These are phyloP conservation scores for Luvunga scandens DNA, from an alignment of 345 rosid genomes.

Conservation along the genomic window DNA sequence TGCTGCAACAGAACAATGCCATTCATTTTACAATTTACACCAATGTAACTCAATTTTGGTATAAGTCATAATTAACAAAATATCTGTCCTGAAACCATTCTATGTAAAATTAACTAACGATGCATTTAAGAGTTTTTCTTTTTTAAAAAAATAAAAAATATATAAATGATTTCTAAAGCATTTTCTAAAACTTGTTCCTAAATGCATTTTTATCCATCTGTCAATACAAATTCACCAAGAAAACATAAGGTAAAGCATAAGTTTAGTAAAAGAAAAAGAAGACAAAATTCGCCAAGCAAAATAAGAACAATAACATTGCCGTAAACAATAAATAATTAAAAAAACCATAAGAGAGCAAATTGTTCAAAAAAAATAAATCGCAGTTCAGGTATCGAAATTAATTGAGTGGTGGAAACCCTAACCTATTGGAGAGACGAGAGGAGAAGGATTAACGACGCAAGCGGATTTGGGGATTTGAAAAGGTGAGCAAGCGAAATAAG, in stretches of 20 bases:
- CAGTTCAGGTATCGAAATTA: not conserved
- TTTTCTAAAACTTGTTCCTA: not conserved
- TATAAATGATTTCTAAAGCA: no score
- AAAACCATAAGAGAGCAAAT: not conserved
- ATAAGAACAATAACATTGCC: not conserved
- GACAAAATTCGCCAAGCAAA: not conserved
- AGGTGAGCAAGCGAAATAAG: conserved; percentile 64
- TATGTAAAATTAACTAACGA: not conserved
- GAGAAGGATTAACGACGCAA: conserved; percentile 20
- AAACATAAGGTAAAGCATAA: not conserved
- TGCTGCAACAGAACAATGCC: conserved; percentile 22
- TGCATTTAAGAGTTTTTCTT: not conserved
- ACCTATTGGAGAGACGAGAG: conserved; percentile 35
- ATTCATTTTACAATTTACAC: not conserved
- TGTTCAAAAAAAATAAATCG: not conserved
- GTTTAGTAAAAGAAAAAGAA: not conserved
- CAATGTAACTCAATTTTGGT: not conserved
- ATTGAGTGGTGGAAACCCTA: conserved; percentile 17
- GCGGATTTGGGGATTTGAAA: conserved; percentile 51
- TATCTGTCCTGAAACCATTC: not conserved
- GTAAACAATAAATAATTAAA: not conserved
- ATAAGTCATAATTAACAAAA: not conserved
- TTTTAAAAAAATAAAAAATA: no score
- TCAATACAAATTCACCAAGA: not conserved
- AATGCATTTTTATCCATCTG: not conserved